phyloP scores from a whole-genome alignment of 371 early-diverging fungal species.

The Basidiobolus meristosporus region DNA sequence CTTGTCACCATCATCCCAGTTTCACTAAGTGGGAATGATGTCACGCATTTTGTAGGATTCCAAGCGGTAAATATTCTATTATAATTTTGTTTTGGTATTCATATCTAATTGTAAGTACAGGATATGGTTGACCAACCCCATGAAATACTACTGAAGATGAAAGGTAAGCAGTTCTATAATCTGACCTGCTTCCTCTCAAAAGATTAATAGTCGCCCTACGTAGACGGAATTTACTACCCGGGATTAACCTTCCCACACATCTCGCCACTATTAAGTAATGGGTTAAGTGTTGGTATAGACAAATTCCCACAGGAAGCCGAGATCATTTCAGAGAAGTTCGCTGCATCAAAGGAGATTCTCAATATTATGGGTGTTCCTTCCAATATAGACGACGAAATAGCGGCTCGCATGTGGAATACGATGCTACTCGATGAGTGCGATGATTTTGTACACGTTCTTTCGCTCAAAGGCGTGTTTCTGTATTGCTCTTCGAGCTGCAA shows the following conservation, averaged over 20 bases:
- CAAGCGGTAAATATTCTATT: slow-evolving; percentile 18
- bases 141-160: slow-evolving; percentile 34
- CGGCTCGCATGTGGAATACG: slow-evolving; percentile 9
- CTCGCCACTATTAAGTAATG: too few relatives aligned
- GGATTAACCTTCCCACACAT: too few relatives aligned
- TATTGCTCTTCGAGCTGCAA: slow-evolving; percentile 23
- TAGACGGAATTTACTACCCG: slow-evolving; percentile 31
- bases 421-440: slow-evolving; percentile 15
- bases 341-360: slow-evolving; percentile 3
- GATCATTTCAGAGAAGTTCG: slow-evolving; percentile 3
- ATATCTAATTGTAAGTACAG: too few relatives aligned
- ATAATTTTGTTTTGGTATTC: not conserved
- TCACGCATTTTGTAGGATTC: slow-evolving; percentile 42
- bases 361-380: slow-evolving; percentile 5
- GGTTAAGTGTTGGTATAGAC: too few relatives aligned
- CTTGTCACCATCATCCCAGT: slow-evolving; percentile 45
- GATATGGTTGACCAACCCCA: slow-evolving; percentile 49
- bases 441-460: slow-evolving; percentile 37
- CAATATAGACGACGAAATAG: slow-evolving; percentile 6
- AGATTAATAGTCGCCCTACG: too few relatives aligned
- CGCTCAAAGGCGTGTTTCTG: slow-evolving; percentile 38
- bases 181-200: too few relatives aligned
- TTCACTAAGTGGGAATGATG: slow-evolving; percentile 10
- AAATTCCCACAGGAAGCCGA: too few relatives aligned
- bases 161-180: too few relatives aligned